Evolutionary conservation across 2,329 filamentous ascomycete species (phyloP).

Genomic region (Aspergillus floridensis): DNA sequence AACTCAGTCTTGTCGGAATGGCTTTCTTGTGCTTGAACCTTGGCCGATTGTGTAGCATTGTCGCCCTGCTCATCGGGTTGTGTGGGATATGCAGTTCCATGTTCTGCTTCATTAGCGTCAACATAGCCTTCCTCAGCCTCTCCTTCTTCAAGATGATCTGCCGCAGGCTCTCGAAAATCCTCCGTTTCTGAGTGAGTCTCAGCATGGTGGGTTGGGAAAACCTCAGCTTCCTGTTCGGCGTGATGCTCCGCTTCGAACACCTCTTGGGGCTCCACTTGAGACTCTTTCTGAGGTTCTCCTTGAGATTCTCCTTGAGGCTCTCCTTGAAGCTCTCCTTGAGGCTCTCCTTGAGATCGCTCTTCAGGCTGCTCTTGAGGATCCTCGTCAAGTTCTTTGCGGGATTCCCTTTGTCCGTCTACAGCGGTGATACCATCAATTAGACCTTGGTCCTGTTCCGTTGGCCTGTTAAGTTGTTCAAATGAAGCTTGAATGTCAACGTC

Average conservation of each 20-base stretch:
- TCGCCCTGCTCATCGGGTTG: conserved; percentile 9
- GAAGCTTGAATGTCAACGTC: conserved; percentile 16
- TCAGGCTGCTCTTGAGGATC: not conserved
- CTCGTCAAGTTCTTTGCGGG: not conserved
- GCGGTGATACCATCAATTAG: not conserved
- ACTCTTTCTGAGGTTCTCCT: not conserved
- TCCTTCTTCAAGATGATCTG: conserved; percentile 2
- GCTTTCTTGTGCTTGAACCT: conserved; percentile 15
- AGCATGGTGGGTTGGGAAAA: not conserved
- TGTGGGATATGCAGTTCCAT: conserved; percentile 6
- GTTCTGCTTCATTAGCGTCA: conserved; percentile 24
- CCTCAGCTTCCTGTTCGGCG: conserved; percentile 7
- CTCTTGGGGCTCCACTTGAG: not conserved
- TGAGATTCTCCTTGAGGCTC: not conserved
- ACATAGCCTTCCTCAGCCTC: conserved; percentile 10
- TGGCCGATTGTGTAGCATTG: conserved; percentile 1
- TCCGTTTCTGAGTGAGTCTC: not conserved
- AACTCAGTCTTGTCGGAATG: conserved; percentile 14
- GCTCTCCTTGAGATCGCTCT: no score
- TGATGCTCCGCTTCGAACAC: not conserved
- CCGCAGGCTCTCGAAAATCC: conserved; percentile 11
- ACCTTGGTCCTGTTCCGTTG: conserved; percentile 2
- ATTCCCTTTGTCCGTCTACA: not conserved
- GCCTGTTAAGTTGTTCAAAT: conserved; percentile 10
- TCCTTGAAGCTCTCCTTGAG: not conserved